Base-by-base conservation (phyloP, 2,329 filamentous ascomycete genomes). In the Trichophyton simii region DNA sequence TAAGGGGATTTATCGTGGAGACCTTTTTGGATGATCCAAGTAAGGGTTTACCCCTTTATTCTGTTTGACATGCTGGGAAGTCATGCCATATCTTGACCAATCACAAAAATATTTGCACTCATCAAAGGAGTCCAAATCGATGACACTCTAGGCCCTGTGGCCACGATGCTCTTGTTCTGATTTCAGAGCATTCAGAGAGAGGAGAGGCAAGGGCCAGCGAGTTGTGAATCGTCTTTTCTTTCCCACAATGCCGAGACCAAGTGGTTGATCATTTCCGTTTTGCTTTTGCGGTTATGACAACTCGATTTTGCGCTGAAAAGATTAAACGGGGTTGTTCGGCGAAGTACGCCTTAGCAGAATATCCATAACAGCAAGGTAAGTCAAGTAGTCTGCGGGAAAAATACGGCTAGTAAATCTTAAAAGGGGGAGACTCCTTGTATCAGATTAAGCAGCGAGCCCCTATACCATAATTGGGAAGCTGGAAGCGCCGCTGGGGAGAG, bases 391-490 rank as follows among this genome's bases (percentile, higher is more conserved):
- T 48, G 44, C 18, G 44, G 20, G 44, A 54, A 54, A 54, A 54
- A 54, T 13, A 54, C 50, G 5, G 22, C 50, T 54, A 54, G 50
- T 54, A 54, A 54, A 54, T 31, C 28, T 34, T 54, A 31, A 54
- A 34, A 25, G 28, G 48, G 50, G 28, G 50, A 13, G 28, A 13
- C 48, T 25, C 25, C 50, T 50, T 54, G 50, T 54, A 54, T 54
- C 50, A 34, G 50, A n/a, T 31, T 54, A 28, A 54, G 50, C 22
- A 34, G 50, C 50, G 25, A 54, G 22, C 50, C 50, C 28, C 25
- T 54, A 54, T 28, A 34, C 55, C 55, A 20, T 42, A 58, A 58
- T 58, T 58, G 55, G 55, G 55, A 58, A 58, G 55, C 55, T 58
- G 55, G 55, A 58, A 58, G 55, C 55, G 55, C 55, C 34, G 34